Evolutionary conservation across 208 protist species (phyloP), one percentile per base, ranked within the genome.

Genomic region (Herpetomonas muscarum): DNA sequence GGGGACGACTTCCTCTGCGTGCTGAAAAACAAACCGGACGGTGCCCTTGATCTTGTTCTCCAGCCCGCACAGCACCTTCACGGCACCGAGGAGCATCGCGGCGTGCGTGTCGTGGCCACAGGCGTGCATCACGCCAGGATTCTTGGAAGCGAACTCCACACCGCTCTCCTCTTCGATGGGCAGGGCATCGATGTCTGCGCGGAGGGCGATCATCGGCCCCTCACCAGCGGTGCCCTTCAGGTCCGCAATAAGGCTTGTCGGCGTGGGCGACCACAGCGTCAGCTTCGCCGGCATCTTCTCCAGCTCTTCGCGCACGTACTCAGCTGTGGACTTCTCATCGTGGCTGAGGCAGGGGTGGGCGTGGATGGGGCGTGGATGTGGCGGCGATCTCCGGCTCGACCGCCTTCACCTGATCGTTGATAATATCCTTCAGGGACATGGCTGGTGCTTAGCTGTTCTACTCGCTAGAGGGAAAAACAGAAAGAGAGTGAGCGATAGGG

Each of bases 21-120:
- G 82, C 67, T 86, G 82, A 49, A 90, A 90, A 39, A 90, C 80
- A 55, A 86, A 86, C 26, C 82, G 76, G 25, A 84, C 75, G 32
- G 75, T 79, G 58, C 78, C 78, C 41, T 73, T 63, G 64, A 90
- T 78, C 19, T 66, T 63, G 4, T 69, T 45, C 50, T 48, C 36
- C 52, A 74, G 62, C 21, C 61, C 64, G 67, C 82, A 89, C 15
- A 85, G 61, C 49, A 84, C 81, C 62, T 85, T 85, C 2, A 67
- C 76, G 1, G 78, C 82, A 25, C 82, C 73, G 10, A 85, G 74
- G 48, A 83, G 82, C 77, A 86, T 90, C 31, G 82, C 76, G 4
- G 78, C 76, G 64, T 86, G 78, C 19, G 78, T 69, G 58, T 89
- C 77, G 66, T 85, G 74, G 13, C 81, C 76, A 60, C 81, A 81